Base-by-base conservation (phyloP, 306 rosid species). In the Adenanthera pavonina region DNA sequence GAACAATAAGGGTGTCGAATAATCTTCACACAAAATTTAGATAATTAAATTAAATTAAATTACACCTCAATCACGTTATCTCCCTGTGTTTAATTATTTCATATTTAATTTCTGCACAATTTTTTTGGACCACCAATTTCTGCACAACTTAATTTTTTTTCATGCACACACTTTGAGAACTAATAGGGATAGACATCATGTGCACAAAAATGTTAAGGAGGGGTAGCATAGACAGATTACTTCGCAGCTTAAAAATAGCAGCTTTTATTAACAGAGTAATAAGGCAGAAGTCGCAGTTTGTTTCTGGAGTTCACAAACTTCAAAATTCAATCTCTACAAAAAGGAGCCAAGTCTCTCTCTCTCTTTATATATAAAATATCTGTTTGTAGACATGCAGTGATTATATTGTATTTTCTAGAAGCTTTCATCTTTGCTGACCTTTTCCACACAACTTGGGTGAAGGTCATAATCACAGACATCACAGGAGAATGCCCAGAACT, bases 401-500 rank as follows among this genome's bases (percentile, higher is more conserved):
- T 11, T 57, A n/a, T 70, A n/a, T 7, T 25, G 41, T 13, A 59
- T 11, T 30, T 33, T 78, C 74, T 72, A 82, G 80, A 73, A 82
- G 79, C 60, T 70, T 84, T 65, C 74, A 46, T 78, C 80, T 74
- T 82, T 44, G 81, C 77, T 79, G 78, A 86, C 85, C 69, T 81
- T 83, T 68, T 90, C 93, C 38, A 89, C 75, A 80, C 98, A 95
- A 80, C 80, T 91, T 79, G 99, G 98, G 43, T 93, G 98, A 65
- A 95, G 94, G 41, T 95, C 99, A 90, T 90, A 93, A 77, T 93
- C 93, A 88, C 99, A 95, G 4, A 92, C 88, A 80, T 84, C 87
- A 77, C 98, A 93, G 44, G 94, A 92, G 83, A 87, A 93, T 43
- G 97, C 84, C 99, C 99, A 95, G 81, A 95, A 93, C 78, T 80